Conservation (phyloP, 768 basidiomycete genomes). For the Dendrothele bispora region DNA sequence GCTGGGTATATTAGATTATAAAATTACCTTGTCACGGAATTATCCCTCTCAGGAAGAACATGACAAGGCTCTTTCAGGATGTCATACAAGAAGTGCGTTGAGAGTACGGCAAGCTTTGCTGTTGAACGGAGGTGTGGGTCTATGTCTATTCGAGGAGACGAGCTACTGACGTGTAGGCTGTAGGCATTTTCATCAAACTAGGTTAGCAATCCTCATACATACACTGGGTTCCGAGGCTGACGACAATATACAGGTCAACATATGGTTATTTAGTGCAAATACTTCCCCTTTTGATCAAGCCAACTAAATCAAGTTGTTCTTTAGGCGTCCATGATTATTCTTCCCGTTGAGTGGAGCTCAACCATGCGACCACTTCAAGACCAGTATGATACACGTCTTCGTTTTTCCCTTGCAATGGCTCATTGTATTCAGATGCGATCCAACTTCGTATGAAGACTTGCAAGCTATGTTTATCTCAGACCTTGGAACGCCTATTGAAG, state of each 20-base stretch:
- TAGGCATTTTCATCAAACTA: conserved; percentile 83
- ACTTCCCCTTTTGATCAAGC: too few relatives aligned
- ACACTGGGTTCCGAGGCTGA: too few relatives aligned
- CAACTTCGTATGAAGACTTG: conserved; percentile 78
- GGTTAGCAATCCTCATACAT: too few relatives aligned
- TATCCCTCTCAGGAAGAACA: conserved; percentile 54
- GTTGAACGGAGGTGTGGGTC: conserved; percentile 75
- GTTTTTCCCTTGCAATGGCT: conserved; percentile 47
- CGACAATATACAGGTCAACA: too few relatives aligned
- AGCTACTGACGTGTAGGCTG: conserved; percentile 3
- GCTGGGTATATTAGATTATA: conserved; percentile 69
- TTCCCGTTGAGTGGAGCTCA: conserved; percentile 54
- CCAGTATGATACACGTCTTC: conserved; percentile 60
- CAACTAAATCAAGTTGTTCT: too few relatives aligned
- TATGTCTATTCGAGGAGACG: neutral
- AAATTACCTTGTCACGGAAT: conserved; percentile 55
- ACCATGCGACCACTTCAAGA: conserved; percentile 37
- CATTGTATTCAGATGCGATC: conserved; percentile 92
- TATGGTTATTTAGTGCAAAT: conserved; percentile 60
- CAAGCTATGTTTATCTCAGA: conserved; percentile 77
- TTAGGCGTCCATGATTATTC: conserved; percentile 30
- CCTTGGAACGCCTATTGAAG: conserved; percentile 68
- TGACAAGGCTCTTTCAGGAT: conserved; percentile 62
- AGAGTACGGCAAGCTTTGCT: conserved; percentile 82
- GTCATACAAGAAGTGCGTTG: conserved; percentile 81